Evolutionary conservation across 345 rosid species (phyloP), one percentile per base, ranked within the genome.

Genomic region (Reutealis trisperma): DNA sequence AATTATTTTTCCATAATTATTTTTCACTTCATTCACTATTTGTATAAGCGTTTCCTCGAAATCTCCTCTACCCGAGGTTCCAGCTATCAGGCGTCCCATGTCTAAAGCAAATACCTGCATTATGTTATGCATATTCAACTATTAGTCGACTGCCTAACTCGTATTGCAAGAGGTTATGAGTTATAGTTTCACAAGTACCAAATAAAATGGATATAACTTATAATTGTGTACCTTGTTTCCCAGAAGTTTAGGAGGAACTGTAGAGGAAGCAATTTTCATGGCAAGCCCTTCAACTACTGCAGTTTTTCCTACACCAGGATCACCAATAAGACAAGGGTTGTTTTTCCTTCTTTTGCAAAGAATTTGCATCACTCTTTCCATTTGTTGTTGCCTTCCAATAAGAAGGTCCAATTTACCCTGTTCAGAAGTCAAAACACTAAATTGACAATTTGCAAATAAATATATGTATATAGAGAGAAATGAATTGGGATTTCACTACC

Each of bases 251-350:
- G 8, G 5, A 61, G 84, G 86, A 15, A 77, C 44, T 8, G 13
- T 5, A 5, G 13, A 65, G 14, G 25, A 54, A 16, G 16, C 63
- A 7, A 83, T 85, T 8, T 14, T 57, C 18, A 51, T 22, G 0
- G 86, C 88, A 1, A 83, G 51, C 1, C 84, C 84, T 57, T 85
- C 83, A 3, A 59, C 79, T 9, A 85, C 52, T 3, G 42, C 86
- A 5, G 86, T 85, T 42, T 81, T 85, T 0, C 88, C 85, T 5
- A 85, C 88, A 5, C 84, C 83, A 2, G 85, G 79, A 5, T 85
- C 83, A 0, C 88, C 86, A 18, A 83, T 8, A 0, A 85, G 82
- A 13, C 76, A 78, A n/a, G 84, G 82, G 12, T 80, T 85, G 37
- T 80, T 75, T 57, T 80, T 83, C 12, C 67, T 85, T 71, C 81